phyloP scores from a whole-genome alignment of 2,329 filamentous ascomycete species.

The Exophiala calicioides region DNA sequence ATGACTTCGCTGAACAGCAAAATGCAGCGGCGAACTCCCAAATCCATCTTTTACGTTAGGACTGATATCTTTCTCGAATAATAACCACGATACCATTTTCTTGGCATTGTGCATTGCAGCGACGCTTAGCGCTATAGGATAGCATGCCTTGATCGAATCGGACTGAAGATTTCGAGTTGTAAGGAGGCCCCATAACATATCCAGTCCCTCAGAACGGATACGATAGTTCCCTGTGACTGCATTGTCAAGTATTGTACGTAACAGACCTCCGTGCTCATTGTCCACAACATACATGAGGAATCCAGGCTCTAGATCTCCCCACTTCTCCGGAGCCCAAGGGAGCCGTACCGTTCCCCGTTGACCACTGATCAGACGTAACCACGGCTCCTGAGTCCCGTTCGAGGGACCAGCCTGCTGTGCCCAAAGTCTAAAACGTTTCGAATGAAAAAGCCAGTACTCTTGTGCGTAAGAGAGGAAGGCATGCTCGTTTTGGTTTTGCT shows the following conservation, averaged over 20 bases:
- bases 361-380: slow-evolving; percentile 2
- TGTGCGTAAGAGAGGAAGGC: slow-evolving; percentile 12
- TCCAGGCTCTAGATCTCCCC: not conserved
- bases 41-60: no score
- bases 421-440: not conserved
- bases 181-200: no score
- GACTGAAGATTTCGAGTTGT: no score
- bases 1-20: no score
- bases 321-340: slow-evolving; percentile 5
- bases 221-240: not conserved
- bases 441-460: slow-evolving; percentile 12
- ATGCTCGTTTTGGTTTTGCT: not conserved
- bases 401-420: not conserved
- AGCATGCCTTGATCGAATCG: no score
- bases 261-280: slow-evolving; percentile 6
- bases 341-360: not conserved
- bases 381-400: not conserved
- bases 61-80: no score
- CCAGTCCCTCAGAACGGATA: not conserved
- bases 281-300: not conserved
- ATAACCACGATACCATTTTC: no score
- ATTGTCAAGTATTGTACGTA: not conserved
- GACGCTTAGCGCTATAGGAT: no score
- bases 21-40: no score
- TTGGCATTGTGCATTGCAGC: no score